Base-by-base conservation (phyloP, 2,329 filamentous ascomycete genomes). In the Salinomyces thailandicus region DNA sequence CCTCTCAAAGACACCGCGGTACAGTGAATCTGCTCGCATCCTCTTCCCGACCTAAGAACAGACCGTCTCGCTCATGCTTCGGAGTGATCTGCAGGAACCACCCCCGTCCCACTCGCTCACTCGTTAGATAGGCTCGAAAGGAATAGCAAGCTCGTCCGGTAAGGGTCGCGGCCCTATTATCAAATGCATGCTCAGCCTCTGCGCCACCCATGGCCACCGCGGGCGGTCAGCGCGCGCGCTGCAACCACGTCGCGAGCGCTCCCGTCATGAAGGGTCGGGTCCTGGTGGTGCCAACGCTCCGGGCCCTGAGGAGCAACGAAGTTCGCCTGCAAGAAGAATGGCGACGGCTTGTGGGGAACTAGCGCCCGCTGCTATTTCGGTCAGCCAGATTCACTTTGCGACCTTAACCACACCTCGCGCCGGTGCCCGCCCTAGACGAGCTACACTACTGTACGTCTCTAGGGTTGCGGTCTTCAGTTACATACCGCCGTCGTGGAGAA, bases 31-130 rank as follows among this genome's bases (percentile, higher is more conserved):
- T 9, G 7, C 14, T 30, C 11, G 11, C 27, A 8, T 30, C 27
- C 33, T 35, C 26, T 28, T 28, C 33, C 8, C 16, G 33, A 22
- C 19, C 16, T 2, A 20, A 15, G n/a, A 35, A 16, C 6, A 27
- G 15, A 14, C n/a, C 15, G 12, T 30, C 11, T 30, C 11, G 33
- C 4, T 4, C 22, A 22, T 35, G 12, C 9, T 15, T 14, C 20
- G 16, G 22, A 7, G 33, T n/a, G 33, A 28, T 35, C 33, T 35
- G 33, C 22, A 35, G 33, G 33, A 35, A 35, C 33, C 17, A 17
- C 22, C 15, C 33, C 16, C 12, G 33, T 17, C 22, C 33, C 16
- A 22, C 27, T 11, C 33, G 9, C 19, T 5, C 5, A 26, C 9
- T 5, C 16, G 12, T 11, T 22, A 14, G 12, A 19, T 24, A 34